Base-by-base conservation (phyloP, 176 grass and related monocot genomes). In the Secale cereale region DNA sequence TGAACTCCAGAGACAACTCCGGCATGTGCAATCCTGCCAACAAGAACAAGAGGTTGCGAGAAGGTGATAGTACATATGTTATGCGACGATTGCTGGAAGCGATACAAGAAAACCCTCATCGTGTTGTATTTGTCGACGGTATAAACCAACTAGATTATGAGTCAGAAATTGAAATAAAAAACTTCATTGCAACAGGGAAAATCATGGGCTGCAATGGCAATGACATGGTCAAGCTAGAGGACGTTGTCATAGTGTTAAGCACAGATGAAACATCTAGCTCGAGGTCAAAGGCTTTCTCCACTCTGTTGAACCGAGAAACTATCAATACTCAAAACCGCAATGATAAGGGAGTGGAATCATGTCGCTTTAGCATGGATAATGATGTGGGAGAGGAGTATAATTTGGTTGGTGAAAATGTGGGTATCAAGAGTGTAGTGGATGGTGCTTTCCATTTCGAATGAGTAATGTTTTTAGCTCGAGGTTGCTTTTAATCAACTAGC, bases 241-340 rank as follows among this genome's bases (percentile, higher is more conserved):
- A 94, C 52, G 79, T 86, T 23, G 92, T 97, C 46, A 22, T 97
- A 22, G 83, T 94, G 26, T 67, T 94, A 35, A 89, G 80, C 32
- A 86, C 70, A 62, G 59, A 13, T 46, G 71, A 86, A 64, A 78
- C 5, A 27, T 73, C 76, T 6, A 50, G 84, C 67, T 57, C 39
- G 5, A 74, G 41, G 68, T 71, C 84, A 48, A 26, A 16, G 50
- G 88, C 68, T 88, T 79, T 25, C 32, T 78, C 79, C 26, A 79
- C 85, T 57, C 82, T 8, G 39, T 31, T 59, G 32, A 90, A 78
- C 65, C 61, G 50, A 33, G 62, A 77, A 40, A 20, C 2, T 13
- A 12, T 39, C 27, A 30, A 8, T 32, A 23, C 2, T 13, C 3
- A 62, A 14, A 22, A 69, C 3, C 22, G 20, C 20, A 82, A 83